Conservation (phyloP, 352 stramenopile genomes). For the Elongisporangium undulatum region DNA sequence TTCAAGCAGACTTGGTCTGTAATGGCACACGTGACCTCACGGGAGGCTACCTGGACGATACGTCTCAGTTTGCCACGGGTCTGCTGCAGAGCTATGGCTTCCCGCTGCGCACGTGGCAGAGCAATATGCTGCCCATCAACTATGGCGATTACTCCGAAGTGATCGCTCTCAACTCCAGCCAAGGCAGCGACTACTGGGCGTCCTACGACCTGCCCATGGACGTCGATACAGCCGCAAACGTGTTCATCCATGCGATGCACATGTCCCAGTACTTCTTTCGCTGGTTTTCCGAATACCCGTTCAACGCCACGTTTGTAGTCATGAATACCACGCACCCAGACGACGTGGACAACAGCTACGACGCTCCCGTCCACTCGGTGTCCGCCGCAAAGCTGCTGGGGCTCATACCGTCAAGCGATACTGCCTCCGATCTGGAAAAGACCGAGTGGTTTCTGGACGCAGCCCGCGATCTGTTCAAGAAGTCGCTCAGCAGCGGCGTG, state of each 20-base stretch:
- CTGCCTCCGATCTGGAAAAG: background rate
- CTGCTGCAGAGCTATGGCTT: background rate
- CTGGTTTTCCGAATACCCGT: background rate
- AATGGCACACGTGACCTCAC: background rate
- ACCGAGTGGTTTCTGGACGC: background rate
- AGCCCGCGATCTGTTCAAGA: background rate
- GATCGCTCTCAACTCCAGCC: background rate
- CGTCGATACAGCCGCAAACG: background rate
- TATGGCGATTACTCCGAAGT: background rate
- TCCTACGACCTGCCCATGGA: background rate
- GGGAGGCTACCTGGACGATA: background rate
- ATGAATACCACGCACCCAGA: background rate
- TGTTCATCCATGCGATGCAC: background rate
- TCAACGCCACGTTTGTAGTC: background rate
- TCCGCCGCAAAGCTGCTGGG: background rate
- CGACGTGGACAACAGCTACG: background rate
- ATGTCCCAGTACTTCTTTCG: background rate
- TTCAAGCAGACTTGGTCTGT: background rate
- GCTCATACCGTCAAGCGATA: background rate
- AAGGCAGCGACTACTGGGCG: background rate
- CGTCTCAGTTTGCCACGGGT: background rate
- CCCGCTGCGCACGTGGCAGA: background rate
- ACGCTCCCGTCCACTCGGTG: background rate
- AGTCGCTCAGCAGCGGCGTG: background rate
- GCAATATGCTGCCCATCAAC: background rate